Evolutionary conservation across 768 basidiomycete species (phyloP).

Genomic region (Steccherinum ochraceum): DNA sequence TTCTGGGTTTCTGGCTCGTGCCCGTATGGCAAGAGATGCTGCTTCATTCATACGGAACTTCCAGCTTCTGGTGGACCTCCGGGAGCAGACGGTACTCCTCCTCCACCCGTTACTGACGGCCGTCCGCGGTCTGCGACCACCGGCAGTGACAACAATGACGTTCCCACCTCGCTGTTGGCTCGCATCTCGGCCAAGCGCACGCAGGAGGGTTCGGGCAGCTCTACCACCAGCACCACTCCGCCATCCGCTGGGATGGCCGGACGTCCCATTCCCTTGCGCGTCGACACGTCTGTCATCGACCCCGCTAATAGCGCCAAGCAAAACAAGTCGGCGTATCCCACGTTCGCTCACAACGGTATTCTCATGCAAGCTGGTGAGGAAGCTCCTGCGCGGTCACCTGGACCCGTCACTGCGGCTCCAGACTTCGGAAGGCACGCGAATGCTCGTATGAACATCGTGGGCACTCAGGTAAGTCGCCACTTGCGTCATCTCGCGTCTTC

Average conservation of each 20-base stretch:
- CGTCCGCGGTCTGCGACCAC: slow-evolving; percentile 65
- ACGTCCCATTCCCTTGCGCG: slow-evolving; percentile 64
- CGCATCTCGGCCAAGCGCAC: slow-evolving; percentile 68
- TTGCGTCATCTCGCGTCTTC: not conserved
- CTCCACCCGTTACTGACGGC: slow-evolving; percentile 43
- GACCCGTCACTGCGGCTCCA: slow-evolving; percentile 79
- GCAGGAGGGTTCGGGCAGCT: slow-evolving; percentile 33
- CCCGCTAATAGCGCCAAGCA: slow-evolving; percentile 47
- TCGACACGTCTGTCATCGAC: slow-evolving; percentile 63
- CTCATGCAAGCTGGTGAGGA: slow-evolving; percentile 55
- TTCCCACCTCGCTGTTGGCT: slow-evolving; percentile 65
- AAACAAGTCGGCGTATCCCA: slow-evolving; percentile 84
- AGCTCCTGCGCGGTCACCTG: slow-evolving; percentile 59
- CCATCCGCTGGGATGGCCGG: slow-evolving; percentile 39
- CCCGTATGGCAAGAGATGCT: slow-evolving; percentile 88
- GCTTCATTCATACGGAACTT: slow-evolving; percentile 89
- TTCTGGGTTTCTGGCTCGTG: slow-evolving; percentile 95
- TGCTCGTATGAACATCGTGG: slow-evolving; percentile 67
- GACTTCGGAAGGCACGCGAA: slow-evolving; percentile 75
- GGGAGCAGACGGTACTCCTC: slow-evolving; percentile 46
- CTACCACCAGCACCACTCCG: slow-evolving; percentile 35
- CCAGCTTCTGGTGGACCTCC: slow-evolving; percentile 51
- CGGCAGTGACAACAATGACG: slow-evolving; percentile 74
- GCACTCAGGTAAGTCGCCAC: slow-evolving; percentile 46
- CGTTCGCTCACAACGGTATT: slow-evolving; percentile 48